Percentiles rank a stretch among this genome's conserved stretches.
Conservation (phyloP, 2,329 filamentous ascomycete species). For the Neurospora crassa region DNA sequence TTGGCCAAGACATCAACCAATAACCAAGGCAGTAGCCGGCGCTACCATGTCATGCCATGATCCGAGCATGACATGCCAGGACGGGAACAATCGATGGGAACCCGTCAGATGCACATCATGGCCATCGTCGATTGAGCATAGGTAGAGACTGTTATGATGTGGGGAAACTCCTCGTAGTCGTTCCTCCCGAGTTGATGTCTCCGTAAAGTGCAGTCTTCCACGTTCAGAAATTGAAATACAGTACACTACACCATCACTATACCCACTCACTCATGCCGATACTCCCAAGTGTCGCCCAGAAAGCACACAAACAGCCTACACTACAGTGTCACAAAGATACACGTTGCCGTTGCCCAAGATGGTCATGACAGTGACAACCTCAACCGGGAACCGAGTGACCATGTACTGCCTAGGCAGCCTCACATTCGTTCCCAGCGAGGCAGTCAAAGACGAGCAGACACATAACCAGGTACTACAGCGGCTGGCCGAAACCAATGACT, state of each 20-base stretch:
- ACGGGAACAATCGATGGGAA: background rate
- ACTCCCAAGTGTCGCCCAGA: background rate
- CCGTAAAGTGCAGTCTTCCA: background rate
- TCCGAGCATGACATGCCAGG: background rate
- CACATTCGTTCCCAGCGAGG: slow-evolving; percentile 32
- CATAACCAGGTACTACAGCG: slow-evolving; percentile 27
- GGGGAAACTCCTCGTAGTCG: background rate
- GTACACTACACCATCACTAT: background rate
- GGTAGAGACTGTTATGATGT: background rate
- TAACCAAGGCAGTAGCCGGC: background rate
- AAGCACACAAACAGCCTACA: background rate
- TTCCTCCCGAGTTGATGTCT: background rate
- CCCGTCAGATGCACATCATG: background rate
- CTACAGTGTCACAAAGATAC: background rate
- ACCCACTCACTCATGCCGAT: background rate
- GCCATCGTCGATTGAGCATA: too few relatives aligned
- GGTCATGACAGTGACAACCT: background rate
- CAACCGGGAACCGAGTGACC: background rate
- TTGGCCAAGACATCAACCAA: background rate
- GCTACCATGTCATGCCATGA: background rate
- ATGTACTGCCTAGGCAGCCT: slow-evolving; percentile 33
- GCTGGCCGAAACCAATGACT: slow-evolving; percentile 29
- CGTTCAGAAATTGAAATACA: background rate
- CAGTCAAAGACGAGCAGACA: slow-evolving; percentile 28
- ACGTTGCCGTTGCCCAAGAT: background rate